Evolutionary conservation across 139 green algal species (phyloP).

Genomic region (Chlorella sp.): DNA sequence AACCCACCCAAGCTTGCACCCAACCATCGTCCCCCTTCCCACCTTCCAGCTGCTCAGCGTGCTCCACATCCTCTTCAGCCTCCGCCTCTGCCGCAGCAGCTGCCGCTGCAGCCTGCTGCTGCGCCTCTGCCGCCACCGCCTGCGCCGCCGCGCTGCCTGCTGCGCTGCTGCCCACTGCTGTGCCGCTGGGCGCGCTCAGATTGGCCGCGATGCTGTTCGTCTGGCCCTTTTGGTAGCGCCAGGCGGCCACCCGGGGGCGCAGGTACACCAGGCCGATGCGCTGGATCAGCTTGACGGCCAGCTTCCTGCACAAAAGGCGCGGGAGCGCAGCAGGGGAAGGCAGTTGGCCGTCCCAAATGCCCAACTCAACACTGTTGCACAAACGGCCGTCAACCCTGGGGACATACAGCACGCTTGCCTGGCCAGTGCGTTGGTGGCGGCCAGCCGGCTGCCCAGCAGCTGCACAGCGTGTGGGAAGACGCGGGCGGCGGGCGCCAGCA

Average conservation of each 20-base stretch:
- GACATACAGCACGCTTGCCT: not conserved
- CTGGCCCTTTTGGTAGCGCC: constrained; percentile 70
- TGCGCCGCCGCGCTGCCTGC: not conserved
- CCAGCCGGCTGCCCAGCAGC: constrained; percentile 47
- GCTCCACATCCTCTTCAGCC: constrained; percentile 69
- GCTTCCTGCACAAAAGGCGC: constrained; percentile 60
- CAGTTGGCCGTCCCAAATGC: not conserved
- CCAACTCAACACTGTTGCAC: not conserved
- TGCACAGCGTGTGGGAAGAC: constrained; percentile 48
- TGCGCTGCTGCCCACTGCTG: not conserved
- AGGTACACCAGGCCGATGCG: constrained; percentile 84
- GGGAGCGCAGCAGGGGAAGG: not conserved
- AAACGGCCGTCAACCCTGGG: not conserved
- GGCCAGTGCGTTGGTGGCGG: constrained; percentile 40
- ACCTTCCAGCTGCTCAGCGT: constrained; percentile 39
- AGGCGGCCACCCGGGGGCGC: constrained; percentile 69
- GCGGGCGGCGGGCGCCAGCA: constrained; percentile 52
- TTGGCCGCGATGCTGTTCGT: constrained; percentile 7
- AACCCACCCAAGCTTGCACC: not conserved
- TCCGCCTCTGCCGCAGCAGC: constrained; percentile 67
- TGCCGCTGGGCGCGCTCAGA: not conserved
- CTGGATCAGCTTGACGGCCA: constrained; percentile 86
- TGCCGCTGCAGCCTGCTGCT: not conserved
- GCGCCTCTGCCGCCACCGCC: not conserved
- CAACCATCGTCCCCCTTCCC: not conserved